A percentile compares a stretch with the other conserved stretches of the same genome.
Conservation (phyloP, 805 yeast species). For the Debaryomyces castellii region DNA sequence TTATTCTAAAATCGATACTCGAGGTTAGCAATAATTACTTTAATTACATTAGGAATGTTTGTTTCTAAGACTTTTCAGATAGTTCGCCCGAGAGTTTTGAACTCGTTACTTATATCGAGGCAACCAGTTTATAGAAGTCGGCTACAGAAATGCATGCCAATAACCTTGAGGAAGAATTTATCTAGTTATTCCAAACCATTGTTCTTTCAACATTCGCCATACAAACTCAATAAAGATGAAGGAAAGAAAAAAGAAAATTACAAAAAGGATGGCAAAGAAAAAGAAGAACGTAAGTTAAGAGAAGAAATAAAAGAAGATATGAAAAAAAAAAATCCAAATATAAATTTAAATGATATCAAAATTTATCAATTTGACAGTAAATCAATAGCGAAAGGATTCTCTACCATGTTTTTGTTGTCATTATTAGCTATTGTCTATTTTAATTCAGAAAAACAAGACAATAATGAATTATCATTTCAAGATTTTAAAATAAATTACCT, state of each 20-base stretch:
- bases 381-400: constrained; percentile 13
- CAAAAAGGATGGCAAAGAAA: constrained; percentile 11
- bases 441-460: constrained; percentile 10
- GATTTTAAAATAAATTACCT: constrained; percentile 81
- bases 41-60: constrained; percentile 1
- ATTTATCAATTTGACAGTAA: constrained; percentile 22
- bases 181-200: constrained; percentile 2
- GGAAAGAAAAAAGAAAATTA: constrained; percentile 7
- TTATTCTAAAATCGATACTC: neutral
- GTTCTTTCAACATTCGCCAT: constrained; percentile 1
- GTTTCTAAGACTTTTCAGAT: neutral
- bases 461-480: constrained; percentile 57
- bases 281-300: constrained; percentile 33
- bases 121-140: neutral
- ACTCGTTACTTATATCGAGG: neutral
- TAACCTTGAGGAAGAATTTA: neutral
- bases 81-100: neutral
- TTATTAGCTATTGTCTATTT: constrained; percentile 9
- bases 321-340: constrained; percentile 27
- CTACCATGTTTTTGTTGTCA: constrained; percentile 20
- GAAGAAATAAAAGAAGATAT: constrained; percentile 33
- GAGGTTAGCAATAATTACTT: neutral
- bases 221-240: neutral
- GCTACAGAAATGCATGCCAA: neutral
- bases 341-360: constrained; percentile 30